Conservation (phyloP, 108 stramenopile species). For the Nitzschia palea region DNA sequence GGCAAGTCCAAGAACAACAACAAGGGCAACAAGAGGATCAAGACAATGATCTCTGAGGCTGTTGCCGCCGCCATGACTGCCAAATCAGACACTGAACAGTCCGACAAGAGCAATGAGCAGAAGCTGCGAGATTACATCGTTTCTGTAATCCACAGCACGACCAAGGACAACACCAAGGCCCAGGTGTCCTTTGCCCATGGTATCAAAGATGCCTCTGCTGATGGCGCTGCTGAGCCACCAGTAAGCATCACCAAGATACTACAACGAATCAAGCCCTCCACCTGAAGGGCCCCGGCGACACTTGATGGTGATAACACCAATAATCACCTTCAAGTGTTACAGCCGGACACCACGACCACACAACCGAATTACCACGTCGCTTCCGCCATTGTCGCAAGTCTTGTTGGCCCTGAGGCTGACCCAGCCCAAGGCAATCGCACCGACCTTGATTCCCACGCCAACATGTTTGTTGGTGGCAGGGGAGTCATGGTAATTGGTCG, state of each 20-base stretch:
- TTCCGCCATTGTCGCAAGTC: neutral
- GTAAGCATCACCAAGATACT: neutral
- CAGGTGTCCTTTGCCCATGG: neutral
- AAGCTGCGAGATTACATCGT: neutral
- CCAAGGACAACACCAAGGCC: no score
- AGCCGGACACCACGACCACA: neutral
- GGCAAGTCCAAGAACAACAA: neutral
- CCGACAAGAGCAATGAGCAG: neutral
- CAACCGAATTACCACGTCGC: neutral
- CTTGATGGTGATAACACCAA: neutral
- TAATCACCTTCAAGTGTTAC: neutral
- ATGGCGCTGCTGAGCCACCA: neutral
- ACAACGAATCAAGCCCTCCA: neutral
- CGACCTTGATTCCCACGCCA: conserved; percentile 46
- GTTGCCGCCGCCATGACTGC: neutral
- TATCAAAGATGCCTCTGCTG: neutral
- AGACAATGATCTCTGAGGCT: neutral
- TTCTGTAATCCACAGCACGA: neutral
- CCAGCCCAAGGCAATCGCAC: conserved; percentile 5
- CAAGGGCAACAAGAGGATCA: neutral
- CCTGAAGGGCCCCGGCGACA: neutral
- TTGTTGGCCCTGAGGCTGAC: neutral
- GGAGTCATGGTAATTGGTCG: conserved; percentile 3
- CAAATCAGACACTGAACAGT: neutral
- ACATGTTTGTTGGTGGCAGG: conserved; percentile 31